A percentile compares a stretch with the other conserved stretches of the same genome.
Conservation (phyloP, 176 grass and related monocot species). For the Cocos nucifera region DNA sequence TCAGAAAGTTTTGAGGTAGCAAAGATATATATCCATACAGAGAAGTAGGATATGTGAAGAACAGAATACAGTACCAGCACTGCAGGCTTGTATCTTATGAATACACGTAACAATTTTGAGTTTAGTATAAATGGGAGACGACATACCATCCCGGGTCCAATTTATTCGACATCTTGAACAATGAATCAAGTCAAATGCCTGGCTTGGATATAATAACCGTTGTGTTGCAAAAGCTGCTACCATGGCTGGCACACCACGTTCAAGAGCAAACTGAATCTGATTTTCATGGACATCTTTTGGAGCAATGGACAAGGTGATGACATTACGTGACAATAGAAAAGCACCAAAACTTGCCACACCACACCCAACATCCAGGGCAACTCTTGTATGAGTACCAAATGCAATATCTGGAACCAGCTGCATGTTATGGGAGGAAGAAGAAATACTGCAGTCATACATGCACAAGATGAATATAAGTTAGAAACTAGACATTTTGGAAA, state of each 20-base stretch:
- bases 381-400: constrained; percentile 38
- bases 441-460: not conserved
- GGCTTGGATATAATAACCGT: constrained; percentile 38
- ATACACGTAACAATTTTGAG: too few relatives aligned
- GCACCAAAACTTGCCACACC: constrained; percentile 50
- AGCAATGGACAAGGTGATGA: constrained; percentile 39
- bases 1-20: too few relatives aligned
- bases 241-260: constrained; percentile 49
- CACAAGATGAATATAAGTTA: too few relatives aligned
- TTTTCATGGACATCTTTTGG: constrained; percentile 53
- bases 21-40: too few relatives aligned
- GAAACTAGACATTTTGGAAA: not conserved
- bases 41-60: too few relatives aligned
- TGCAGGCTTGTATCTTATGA: too few relatives aligned
- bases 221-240: constrained; percentile 39
- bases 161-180: constrained; percentile 53
- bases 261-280: constrained; percentile 59
- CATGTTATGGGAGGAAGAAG: constrained; percentile 9
- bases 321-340: constrained; percentile 29
- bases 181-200: constrained; percentile 51
- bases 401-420: constrained; percentile 45
- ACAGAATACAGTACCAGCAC: too few relatives aligned
- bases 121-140: not conserved
- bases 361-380: constrained; percentile 40
- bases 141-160: constrained; percentile 43